These are phyloP conservation scores for Pythium diclinum DNA, from an alignment of 352 stramenopile genomes.

Conservation along the genomic window DNA sequence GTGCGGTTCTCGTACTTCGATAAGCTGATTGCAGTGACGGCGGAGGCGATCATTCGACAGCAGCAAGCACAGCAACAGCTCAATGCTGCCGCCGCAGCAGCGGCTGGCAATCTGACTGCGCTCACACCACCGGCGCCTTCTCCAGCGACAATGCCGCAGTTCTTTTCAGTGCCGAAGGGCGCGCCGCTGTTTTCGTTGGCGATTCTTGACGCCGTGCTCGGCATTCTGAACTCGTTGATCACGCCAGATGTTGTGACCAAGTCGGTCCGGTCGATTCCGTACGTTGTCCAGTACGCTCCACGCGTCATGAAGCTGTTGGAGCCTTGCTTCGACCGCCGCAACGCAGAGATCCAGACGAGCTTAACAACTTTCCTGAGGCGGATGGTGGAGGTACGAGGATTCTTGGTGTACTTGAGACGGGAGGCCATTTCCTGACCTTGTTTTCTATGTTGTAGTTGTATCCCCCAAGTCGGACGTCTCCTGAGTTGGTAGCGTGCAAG, in stretches of 20 bases:
- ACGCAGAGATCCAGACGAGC: constrained; percentile 69
- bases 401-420: not conserved
- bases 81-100: constrained; percentile 8
- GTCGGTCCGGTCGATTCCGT: constrained; percentile 72
- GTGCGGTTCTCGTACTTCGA: constrained; percentile 91
- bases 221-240: constrained; percentile 85
- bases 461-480: constrained; percentile 58
- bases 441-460: constrained; percentile 51
- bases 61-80: constrained; percentile 48
- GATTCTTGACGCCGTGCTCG: constrained; percentile 83
- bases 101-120: constrained; percentile 1
- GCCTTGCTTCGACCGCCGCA: constrained; percentile 85
- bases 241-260: constrained; percentile 67
- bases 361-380: constrained; percentile 67
- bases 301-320: constrained; percentile 89
- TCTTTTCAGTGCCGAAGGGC: constrained; percentile 80
- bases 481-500: constrained; percentile 76
- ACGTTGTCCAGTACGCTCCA: constrained; percentile 85
- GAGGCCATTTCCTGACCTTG: not conserved
- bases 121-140: constrained; percentile 24
- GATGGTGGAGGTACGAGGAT: constrained; percentile 60
- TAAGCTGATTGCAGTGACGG: constrained; percentile 88
- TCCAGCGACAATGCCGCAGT: constrained; percentile 78
- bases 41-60: constrained; percentile 79
- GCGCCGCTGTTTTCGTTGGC: constrained; percentile 81